Evolutionary conservation across 352 stramenopile species (phyloP), one percentile per base, ranked within the genome.

Genomic region (Blastocystis sp.): DNA sequence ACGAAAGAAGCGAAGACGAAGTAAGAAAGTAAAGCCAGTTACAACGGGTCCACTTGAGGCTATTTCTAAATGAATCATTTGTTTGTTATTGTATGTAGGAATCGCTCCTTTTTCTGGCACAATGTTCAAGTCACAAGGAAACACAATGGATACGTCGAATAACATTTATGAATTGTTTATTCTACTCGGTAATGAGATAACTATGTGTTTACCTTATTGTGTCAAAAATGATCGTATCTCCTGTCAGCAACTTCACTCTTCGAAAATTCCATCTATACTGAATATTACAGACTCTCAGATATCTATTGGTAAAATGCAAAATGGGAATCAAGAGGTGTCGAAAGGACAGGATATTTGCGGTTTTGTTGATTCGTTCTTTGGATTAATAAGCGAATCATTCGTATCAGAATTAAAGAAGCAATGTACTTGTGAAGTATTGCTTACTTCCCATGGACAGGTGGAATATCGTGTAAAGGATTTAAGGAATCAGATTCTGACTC

Each of bases 1-100:
- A 62, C 59, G 62, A 40, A 81, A 81, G 70, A 81, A 59, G 37
- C 24, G 22, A 17, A 51, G 70, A 19, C 22, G 70, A 62, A 81
- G 70, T 54, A 81, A 64, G 27, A 81, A 81, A 37, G 27, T 15
- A 27, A 81, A 64, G 24, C 3, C 15, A 24, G 6, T 11, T 3
- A 64, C 51, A 6, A 17, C 22, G 51, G 44, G n/a, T 53, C 19
- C 60, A 40, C 40, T 70, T 30, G 60, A 70, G 40, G 60, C 15
- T 17, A 44, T 44, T 15, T 19, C 6, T 5, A 19, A 70, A 59
- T 81, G 22, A 59, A 19, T 27, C 48, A 66, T 81, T 62, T 60
- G 44, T 64, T 64, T 44, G 13, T 44, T 13, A 62, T 15, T 13
- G 40, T 9, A 2, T 48, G 9, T 9, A 48, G 40, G 9, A 48